phyloP scores from a whole-genome alignment of 768 basidiomycete species.

The Russula olivacea region DNA sequence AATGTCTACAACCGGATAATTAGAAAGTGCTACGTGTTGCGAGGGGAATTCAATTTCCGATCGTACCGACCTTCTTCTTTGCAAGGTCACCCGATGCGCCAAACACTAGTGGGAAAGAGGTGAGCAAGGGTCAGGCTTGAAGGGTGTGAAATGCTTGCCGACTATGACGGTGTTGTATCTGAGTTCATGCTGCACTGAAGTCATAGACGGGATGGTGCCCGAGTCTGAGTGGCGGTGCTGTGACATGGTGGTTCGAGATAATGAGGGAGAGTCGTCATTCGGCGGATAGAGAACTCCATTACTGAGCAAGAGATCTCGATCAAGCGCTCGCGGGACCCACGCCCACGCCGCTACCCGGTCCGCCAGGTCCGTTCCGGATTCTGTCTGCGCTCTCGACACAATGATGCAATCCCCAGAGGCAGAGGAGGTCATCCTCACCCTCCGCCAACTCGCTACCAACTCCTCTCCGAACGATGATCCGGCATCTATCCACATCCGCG shows the following conservation, averaged over 20 bases:
- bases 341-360: not conserved
- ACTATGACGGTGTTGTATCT: conserved; percentile 86
- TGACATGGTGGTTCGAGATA: not conserved
- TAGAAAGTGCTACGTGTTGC: not conserved
- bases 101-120: conserved; percentile 50
- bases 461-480: conserved; percentile 41
- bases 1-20: conserved; percentile 58
- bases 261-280: not conserved
- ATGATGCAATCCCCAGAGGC: conserved; percentile 38
- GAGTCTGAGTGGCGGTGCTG: conserved; percentile 41
- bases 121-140: not conserved
- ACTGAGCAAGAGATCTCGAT: not conserved
- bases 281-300: not conserved
- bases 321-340: not conserved
- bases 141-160: conserved; percentile 45
- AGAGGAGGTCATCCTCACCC: conserved; percentile 52
- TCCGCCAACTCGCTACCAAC: conserved; percentile 57
- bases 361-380: not conserved
- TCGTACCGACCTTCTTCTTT: conserved; percentile 81
- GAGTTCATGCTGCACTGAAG: conserved; percentile 56
- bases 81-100: conserved; percentile 97
- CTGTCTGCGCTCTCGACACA: not conserved
- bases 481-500: conserved; percentile 52
- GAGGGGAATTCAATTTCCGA: not conserved
- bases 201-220: conserved; percentile 89